Base-by-base conservation (phyloP, 1,139 yeast genomes). In the Meyerozyma athensensis region DNA sequence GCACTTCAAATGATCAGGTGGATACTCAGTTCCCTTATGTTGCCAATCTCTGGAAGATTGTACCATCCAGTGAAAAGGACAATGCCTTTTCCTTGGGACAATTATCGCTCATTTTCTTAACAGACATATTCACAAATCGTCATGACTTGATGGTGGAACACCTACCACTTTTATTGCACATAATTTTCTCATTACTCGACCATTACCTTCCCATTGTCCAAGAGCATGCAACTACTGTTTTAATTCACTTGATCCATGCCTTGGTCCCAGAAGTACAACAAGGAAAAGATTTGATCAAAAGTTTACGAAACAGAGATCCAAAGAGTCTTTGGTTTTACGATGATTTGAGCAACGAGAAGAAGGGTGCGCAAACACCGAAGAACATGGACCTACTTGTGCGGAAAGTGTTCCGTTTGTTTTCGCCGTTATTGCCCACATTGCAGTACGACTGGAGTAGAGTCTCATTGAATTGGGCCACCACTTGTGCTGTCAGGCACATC, bases 401-500 rank as follows among this genome's bases (percentile, higher is more conserved):
- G 42, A 77, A 77, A 40, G 70, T 84, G 2, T 55, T 89, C 28
- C 74, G 72, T 20, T 71, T 85, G 2, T 79, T 89, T 51, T 55
- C 72, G 4, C 66, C 67, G 0, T 49, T 59, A 5, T 40, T 47
- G 19, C 78, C 81, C 1, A 71, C 68, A 3, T 63, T 90, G 19
- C 94, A 83, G 50, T 76, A 75, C 36, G 83, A 81, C 38, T 87
- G 98, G 98, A 83, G 95, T 37, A 66, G 83, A 35, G 79, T 79
- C 2, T 86, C 97, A 0, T 67, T 94, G 34, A 72, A 74, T 26
- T 94, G 98, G 98, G 97, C 98, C 0, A 92, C 98, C 0, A 81
- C 96, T 1, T 92, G 98, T 64, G 95, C 97, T 2, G 98, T 92
- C 0, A 74, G 97, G 51, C 99, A 94, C 56, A 78, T 92, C 52